phyloP scores from a whole-genome alignment of 2,329 filamentous ascomycete species.

The Pochonia chlamydosporia region DNA sequence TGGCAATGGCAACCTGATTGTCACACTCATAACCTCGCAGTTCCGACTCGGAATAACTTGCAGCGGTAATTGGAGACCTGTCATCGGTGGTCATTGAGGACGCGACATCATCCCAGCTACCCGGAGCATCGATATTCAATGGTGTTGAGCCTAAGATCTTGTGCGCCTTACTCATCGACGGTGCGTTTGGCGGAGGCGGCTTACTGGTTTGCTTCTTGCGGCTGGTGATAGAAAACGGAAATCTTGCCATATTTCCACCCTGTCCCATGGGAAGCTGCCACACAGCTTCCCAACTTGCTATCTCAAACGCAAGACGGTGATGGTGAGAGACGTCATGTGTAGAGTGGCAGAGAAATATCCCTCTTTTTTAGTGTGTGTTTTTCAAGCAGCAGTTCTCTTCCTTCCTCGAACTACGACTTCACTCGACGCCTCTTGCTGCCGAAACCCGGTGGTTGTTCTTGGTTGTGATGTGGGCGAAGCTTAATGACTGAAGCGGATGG shows the following conservation, averaged over 20 bases:
- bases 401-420: not conserved
- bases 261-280: not conserved
- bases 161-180: slow-evolving; percentile 44
- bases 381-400: not conserved
- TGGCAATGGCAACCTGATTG: slow-evolving; percentile 15
- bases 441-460: not conserved
- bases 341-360: not conserved
- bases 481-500: too few species aligned
- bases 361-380: not conserved
- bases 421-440: not conserved
- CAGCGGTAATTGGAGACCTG: slow-evolving; percentile 34
- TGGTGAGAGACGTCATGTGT: not conserved
- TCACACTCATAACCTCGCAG: slow-evolving; percentile 10
- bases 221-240: slow-evolving; percentile 43
- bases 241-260: slow-evolving; percentile 33
- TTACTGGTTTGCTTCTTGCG: slow-evolving; percentile 37
- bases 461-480: not conserved
- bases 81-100: slow-evolving; percentile 39
- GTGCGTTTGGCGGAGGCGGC: slow-evolving; percentile 22
- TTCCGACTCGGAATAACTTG: slow-evolving; percentile 19
- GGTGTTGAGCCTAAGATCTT: slow-evolving; percentile 43
- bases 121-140: slow-evolving; percentile 34
- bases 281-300: not conserved
- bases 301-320: not conserved
- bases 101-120: slow-evolving; percentile 38